A percentile compares a stretch with the other conserved stretches of the same genome.
These are phyloP conservation scores for Gardenia jasminoides DNA, from an alignment of 257 asterid genomes.

Conservation along the genomic window DNA sequence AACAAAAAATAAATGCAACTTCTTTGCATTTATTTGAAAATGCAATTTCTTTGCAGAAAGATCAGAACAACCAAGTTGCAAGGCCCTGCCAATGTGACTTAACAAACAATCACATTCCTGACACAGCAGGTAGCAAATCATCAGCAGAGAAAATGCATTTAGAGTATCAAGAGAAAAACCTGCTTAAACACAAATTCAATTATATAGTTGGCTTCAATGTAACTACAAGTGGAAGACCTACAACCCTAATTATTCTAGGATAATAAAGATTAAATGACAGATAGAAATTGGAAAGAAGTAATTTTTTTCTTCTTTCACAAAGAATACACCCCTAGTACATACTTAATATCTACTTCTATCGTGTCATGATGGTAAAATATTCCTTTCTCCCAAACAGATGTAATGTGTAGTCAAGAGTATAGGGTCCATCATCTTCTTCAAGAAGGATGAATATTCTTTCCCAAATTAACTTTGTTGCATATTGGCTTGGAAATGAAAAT, in stretches of 20 bases:
- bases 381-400: not conserved
- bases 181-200: not conserved
- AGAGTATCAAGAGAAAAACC: not conserved
- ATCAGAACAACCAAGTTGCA: not conserved
- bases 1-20: too few species aligned
- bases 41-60: not conserved
- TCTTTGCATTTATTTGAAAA: not conserved
- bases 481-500: not conserved
- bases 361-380: not conserved
- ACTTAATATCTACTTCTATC: too few species aligned
- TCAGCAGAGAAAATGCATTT: not conserved
- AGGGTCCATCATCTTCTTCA: not conserved
- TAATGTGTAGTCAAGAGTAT: not conserved
- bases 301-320: too few species aligned
- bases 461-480: not conserved
- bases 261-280: too few species aligned
- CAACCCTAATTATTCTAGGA: not conserved
- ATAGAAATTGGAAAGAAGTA: too few species aligned
- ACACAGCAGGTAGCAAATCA: not conserved
- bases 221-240: not conserved
- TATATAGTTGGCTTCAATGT: not conserved
- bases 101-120: not conserved
- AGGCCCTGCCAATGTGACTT: not conserved
- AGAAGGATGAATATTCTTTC: not conserved
- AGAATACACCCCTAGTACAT: too few species aligned